Percentiles rank a stretch among this genome's conserved stretches.
Conservation (phyloP, 768 basidiomycete species). For the Trametes maxima region DNA sequence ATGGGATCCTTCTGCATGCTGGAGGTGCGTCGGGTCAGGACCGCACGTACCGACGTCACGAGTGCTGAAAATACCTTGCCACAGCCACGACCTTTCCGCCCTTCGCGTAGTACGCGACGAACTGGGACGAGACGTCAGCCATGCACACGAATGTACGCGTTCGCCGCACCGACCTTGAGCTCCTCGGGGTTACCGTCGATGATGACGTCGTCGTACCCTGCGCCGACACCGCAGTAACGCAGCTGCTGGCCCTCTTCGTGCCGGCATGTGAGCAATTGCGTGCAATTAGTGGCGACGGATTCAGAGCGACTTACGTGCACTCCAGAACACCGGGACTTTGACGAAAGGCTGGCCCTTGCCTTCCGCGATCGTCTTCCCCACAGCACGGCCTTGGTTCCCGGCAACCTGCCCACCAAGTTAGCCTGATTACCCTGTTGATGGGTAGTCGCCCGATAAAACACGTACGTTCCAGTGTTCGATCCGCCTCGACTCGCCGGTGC, state of each 20-base stretch:
- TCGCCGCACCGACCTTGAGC: slow-evolving; percentile 61
- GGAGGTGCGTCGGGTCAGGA: neutral
- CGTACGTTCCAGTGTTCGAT: slow-evolving; percentile 93
- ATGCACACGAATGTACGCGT: neutral
- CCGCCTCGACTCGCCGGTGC: slow-evolving; percentile 52
- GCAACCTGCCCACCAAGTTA: slow-evolving; percentile 55
- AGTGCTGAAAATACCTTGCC: slow-evolving; percentile 48
- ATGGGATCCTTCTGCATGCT: slow-evolving; percentile 86
- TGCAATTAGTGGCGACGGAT: neutral
- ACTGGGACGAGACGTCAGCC: slow-evolving; percentile 42
- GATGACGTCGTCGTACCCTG: slow-evolving; percentile 72
- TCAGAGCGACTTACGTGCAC: slow-evolving; percentile 61
- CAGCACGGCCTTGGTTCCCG: slow-evolving; percentile 81
- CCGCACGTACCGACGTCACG: neutral
- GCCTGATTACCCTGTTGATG: neutral
- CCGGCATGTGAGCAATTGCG: neutral
- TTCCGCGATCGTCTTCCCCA: slow-evolving; percentile 73
- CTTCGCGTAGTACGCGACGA: slow-evolving; percentile 79
- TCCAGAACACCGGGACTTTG: slow-evolving; percentile 90
- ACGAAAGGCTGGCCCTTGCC: slow-evolving; percentile 65
- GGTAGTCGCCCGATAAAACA: neutral
- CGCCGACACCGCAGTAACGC: slow-evolving; percentile 79
- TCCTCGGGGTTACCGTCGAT: slow-evolving; percentile 75
- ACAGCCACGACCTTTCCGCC: slow-evolving; percentile 66
- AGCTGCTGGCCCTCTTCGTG: slow-evolving; percentile 82